A percentile compares a stretch with the other conserved stretches of the same genome.
These are phyloP conservation scores for Aspergillus texensis DNA, from an alignment of 2,329 filamentous ascomycete species.

Conservation along the genomic window DNA sequence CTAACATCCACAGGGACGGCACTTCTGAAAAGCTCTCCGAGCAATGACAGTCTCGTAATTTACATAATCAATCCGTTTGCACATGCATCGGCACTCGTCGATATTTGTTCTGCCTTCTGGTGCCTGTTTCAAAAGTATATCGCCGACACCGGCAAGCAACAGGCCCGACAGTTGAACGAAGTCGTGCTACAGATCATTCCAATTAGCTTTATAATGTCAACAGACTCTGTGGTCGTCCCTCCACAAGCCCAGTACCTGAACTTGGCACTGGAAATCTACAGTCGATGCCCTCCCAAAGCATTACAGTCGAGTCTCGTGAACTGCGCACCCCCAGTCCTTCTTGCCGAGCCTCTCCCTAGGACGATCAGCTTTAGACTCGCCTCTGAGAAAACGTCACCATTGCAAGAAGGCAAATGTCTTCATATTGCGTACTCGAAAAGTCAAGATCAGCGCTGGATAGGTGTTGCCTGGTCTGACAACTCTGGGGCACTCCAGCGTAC, in stretches of 20 bases:
- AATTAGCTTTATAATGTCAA: conserved; percentile 55
- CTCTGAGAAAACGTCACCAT: conserved; percentile 55
- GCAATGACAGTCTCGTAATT: conserved; percentile 53
- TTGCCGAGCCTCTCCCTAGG: conserved; percentile 57
- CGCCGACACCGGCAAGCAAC: conserved; percentile 38
- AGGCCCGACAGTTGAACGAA: conserved; percentile 44
- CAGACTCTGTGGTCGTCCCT: conserved; percentile 55
- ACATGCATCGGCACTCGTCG: conserved; percentile 47
- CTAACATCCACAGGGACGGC: conserved; percentile 35
- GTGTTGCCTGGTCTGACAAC: conserved; percentile 62
- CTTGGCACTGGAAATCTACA: conserved; percentile 61
- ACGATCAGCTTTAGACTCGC: conserved; percentile 58
- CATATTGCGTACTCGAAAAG: conserved; percentile 63
- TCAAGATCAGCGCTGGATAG: conserved; percentile 59
- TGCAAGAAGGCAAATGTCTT: conserved; percentile 60
- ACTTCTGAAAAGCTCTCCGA: conserved; percentile 36
- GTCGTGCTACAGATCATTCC: conserved; percentile 62
- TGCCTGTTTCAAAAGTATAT: conserved; percentile 58
- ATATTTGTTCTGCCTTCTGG: conserved; percentile 62
- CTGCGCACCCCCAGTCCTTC: conserved; percentile 55
- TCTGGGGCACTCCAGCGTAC: conserved; percentile 56
- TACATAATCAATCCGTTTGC: conserved; percentile 63
- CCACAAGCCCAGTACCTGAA: conserved; percentile 51
- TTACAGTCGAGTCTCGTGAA: conserved; percentile 41
- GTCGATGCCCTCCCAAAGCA: conserved; percentile 55